Evolutionary conservation across 257 asterid genomes (phyloP), one percentile per base, ranked within the genome.

Genomic region (Salvia splendens): DNA sequence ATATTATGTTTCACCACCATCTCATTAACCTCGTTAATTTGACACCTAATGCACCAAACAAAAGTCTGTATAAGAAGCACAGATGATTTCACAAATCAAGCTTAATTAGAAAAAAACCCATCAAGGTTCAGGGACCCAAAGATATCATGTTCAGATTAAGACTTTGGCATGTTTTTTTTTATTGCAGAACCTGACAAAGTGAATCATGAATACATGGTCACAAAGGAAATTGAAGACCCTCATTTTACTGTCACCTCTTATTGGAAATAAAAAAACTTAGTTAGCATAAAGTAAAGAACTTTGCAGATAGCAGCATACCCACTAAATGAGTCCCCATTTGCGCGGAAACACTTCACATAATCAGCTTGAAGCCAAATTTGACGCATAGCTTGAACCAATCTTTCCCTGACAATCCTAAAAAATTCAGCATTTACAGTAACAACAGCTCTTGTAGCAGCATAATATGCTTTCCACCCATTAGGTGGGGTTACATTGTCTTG

Each of bases 401-500:
- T 84, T 62, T 88, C 95, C 61, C 80, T 80, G 67, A 90, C 66
- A 54, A 85, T 86, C 73, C 84, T 71, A 67, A 80, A 86, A 74
- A 93, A 93, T 69, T 85, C 95, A 12, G 82, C 75, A 69, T 93
- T 93, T 48, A 75, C 59, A 52, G 79, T 84, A 70, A 93, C 83
- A 66, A 90, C 81, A 68, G 95, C 97, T 82, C 92, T 85, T 49
- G 99, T 90, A 79, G 89, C 84, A 38, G 99, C 97, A 73, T 93
- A 93, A 76, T 93, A 93, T 57, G 96, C 95, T 82, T 93, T 93
- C 99, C 99, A 93, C 69, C 99, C 99, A 79, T 86, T 75, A 40
- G 82, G 78, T 49, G 97, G 99, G 59, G 76, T 84, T 67, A 91
- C 75, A 38, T 61, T 80, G 72, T 79, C 88, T 78, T 93, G 99